Percentiles rank a stretch among this genome's conserved stretches.
These are phyloP conservation scores for Aegilops tauschii DNA, from an alignment of 176 grass and related monocot genomes.

Conservation along the genomic window DNA sequence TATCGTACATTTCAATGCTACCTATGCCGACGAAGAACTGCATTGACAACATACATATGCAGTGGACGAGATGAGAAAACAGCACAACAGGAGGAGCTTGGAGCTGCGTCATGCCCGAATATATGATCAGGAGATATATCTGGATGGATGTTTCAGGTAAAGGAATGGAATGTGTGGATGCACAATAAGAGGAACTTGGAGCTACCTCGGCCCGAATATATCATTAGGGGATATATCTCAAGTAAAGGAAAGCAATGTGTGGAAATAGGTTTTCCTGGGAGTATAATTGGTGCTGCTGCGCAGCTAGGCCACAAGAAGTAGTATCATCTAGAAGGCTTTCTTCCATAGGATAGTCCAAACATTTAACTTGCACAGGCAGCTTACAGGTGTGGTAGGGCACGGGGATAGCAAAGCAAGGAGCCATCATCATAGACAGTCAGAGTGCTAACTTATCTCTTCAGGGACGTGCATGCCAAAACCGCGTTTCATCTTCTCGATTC, in stretches of 20 bases:
- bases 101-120: too few relatives aligned
- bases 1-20: background rate
- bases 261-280: background rate
- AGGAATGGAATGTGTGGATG: too few relatives aligned
- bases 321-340: background rate
- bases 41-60: background rate
- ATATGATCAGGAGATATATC: too few relatives aligned
- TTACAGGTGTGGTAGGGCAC: background rate
- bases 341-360: constrained; percentile 6
- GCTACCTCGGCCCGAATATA: too few relatives aligned
- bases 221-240: too few relatives aligned
- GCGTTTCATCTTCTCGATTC: constrained; percentile 85
- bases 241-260: background rate
- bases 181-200: too few relatives aligned
- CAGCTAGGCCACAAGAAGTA: background rate
- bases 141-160: background rate
- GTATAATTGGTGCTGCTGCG: background rate
- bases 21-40: background rate
- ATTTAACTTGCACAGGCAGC: background rate
- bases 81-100: too few relatives aligned
- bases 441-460: constrained; percentile 48
- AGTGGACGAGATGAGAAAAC: background rate
- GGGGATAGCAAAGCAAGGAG: background rate
- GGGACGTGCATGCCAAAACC: constrained; percentile 86
- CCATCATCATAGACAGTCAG: background rate